Evolutionary conservation across 768 basidiomycete genomes (phyloP), one percentile per base, ranked within the genome.

Genomic region (Artomyces pyxidatus): DNA sequence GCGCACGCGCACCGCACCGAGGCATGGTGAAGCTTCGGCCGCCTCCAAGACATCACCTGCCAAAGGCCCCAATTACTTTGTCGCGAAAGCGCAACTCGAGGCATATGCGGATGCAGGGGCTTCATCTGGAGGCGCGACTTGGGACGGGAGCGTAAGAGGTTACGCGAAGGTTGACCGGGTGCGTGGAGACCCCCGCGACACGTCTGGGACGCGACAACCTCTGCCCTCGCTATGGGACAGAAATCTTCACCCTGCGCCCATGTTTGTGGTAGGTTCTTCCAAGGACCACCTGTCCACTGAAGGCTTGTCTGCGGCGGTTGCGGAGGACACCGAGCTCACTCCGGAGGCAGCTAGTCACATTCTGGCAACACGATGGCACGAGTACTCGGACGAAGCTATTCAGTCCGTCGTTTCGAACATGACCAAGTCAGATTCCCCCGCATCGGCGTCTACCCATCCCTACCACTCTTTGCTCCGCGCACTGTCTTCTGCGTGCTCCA

Each of bases 371-470:
- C 76, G 71, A 60, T 92, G 88, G 87, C 88, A 91, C 59, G 76
- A 80, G 21, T 81, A 79, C 57, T 80, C 85, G 2, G 86, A 91
- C 62, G 78, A 85, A 42, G 82, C 75, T 2, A 83, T 91, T 37
- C 80, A 83, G 51, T 67, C 72, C 14, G 73, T 78, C 3, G 76
- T 89, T 21, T 74, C 84, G 0, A 66, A 65, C 17, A 63, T 85
- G 12, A 60, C 68, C 47, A 51, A 57, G 11, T 62, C 71, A 3
- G 73, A 77, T 29, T 72, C 77, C 0, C 74, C 75, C 1, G 71
- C 74, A 6, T 71, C 77, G 40, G 56, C 67, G 2, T 58, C 72
- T 27, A 62, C 55, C 23, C 75, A 81, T 57, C 80, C 85, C 1
- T 86, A 85, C 55, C 81, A 86, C 54, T 68, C 79, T 1, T 75